Base-by-base conservation (phyloP, 129 eudicot genomes). In the Flaveria bidentis region DNA sequence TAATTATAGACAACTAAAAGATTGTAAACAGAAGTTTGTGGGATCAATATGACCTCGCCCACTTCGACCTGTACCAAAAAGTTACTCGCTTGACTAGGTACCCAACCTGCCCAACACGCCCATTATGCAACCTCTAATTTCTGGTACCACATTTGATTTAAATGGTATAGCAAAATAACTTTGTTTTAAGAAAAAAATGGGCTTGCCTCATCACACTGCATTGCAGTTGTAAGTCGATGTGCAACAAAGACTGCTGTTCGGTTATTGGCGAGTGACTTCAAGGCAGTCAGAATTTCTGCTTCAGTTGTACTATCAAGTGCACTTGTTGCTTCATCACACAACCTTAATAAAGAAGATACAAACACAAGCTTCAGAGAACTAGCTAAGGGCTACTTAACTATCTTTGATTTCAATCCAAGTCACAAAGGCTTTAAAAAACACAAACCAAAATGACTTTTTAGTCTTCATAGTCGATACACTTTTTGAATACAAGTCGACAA, bases 261-360 rank as follows among this genome's bases (percentile, higher is more conserved):
- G 72, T 91, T 89, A 82, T 75, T 77, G 5, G 99, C 92, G n/a
- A 95, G 94, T 63, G 92, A 91, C 76, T 77, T 91, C 79, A 95
- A 77, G 22, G 99, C 97, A 75, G 82, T 95, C 77, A 95, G 71
- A 42, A 95, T 95, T 76, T 91, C 99, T 39, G 97, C 94, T 73
- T 95, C 99, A 63, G 99, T 95, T 72, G 99, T 87, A 82, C 99
- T 95, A 74, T 95, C 99, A 14, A 95, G 97, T 6, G 99, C 96
- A 67, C 99, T 95, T 75, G 99, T 95, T 70, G 99, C 99, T 86
- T 95, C 99, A 83, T 95, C 99, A 78, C 97, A 95, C 71, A 95
- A 86, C 91, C 99, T 95, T 81, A 5, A 61, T 20, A 46, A 56
- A 15, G 52, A 76, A 22, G 39, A 18, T 28, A 20, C 39, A 33